Evolutionary conservation across 2,329 filamentous ascomycete genomes (phyloP), one percentile per base, ranked within the genome.

Genomic region (Phialophora chinensis): DNA sequence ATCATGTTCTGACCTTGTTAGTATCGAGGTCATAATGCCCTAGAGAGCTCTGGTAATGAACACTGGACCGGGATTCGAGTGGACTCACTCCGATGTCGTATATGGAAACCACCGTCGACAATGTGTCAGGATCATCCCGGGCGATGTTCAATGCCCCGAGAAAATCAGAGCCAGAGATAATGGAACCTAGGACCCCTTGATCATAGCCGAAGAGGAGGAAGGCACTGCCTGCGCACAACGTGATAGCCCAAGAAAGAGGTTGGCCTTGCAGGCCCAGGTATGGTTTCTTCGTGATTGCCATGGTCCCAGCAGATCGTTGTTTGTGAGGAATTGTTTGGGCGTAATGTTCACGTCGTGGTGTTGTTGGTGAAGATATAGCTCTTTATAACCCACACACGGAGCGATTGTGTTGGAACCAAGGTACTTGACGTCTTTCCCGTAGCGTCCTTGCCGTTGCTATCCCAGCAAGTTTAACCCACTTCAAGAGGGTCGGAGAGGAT

Each of bases 121-220:
- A 29, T 14, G 50, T 53, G 14, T 53, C 20, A 25, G 50, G 10
- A 29, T 53, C 50, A 12, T 53, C 50, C 12, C 10, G 20, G 2
- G 50, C 50, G 14, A 53, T 29, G 14, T 29, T 6, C 20, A 53
- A 5, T 7, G 50, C 50, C 14, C 27, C 50, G 25, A 53, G 50
- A 53, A 59, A 59, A 17, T 42, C 31, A 29, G 35, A 20, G 8
- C 11, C 8, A 11, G 35, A 27, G 17, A 59, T 8, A 29, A 59
- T 17, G 20, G 27, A 23, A 6, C 56, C 56, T 6, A 47, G 12
- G 11, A 59, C 38, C 6, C 35, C 56, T 47, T 59, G 56, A 11
- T 59, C 38, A 23, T 47, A 59, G n/a, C 56, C 56, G 23, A 59
- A 59, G n/a, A 38, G n/a, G 31, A 35, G 27, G 50, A 53, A 53